Conservation (phyloP, 306 rosid genomes). For the Cercis canadensis region DNA sequence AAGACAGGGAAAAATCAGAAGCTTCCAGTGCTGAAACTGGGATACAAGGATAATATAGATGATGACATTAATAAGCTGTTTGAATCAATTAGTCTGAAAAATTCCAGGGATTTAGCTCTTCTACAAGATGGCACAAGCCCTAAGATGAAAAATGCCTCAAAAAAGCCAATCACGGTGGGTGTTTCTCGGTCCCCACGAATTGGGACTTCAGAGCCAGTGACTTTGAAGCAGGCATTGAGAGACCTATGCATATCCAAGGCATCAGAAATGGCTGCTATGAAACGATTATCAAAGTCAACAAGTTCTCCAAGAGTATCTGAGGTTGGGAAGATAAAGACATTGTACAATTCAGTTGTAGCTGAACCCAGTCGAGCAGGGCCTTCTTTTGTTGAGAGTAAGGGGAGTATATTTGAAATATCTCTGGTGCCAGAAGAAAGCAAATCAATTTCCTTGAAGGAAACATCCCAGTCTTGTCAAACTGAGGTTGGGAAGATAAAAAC, state of each 20-base stretch:
- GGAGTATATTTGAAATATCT: constrained; percentile 51
- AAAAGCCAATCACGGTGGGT: constrained; percentile 75
- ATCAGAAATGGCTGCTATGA: constrained; percentile 95
- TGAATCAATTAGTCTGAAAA: constrained; percentile 65
- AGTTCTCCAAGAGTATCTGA: constrained; percentile 76
- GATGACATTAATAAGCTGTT: constrained; percentile 84
- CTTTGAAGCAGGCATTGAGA: constrained; percentile 91
- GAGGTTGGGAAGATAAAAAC: constrained; percentile 75
- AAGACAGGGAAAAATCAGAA: constrained; percentile 47
- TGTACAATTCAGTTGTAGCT: constrained; percentile 61
- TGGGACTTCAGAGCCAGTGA: constrained; percentile 70
- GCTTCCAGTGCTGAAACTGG: constrained; percentile 61
- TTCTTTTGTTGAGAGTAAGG: constrained; percentile 37
- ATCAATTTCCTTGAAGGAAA: constrained; percentile 7
- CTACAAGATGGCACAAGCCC: constrained; percentile 63
- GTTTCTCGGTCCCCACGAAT: constrained; percentile 69
- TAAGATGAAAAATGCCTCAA: constrained; percentile 62
- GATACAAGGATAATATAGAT: constrained; percentile 65
- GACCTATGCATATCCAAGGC: constrained; percentile 94
- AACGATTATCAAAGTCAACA: constrained; percentile 76
- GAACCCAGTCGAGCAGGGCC: constrained; percentile 51
- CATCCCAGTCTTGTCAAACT: constrained; percentile 2
- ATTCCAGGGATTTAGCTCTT: constrained; percentile 60
- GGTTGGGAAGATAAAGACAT: constrained; percentile 76
- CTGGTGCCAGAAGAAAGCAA: constrained; percentile 55